A percentile compares a stretch with the other conserved stretches of the same genome.
These are phyloP conservation scores for Gnomoniopsis smithogilvyi DNA, from an alignment of 2,329 filamentous ascomycete genomes.

Conservation along the genomic window DNA sequence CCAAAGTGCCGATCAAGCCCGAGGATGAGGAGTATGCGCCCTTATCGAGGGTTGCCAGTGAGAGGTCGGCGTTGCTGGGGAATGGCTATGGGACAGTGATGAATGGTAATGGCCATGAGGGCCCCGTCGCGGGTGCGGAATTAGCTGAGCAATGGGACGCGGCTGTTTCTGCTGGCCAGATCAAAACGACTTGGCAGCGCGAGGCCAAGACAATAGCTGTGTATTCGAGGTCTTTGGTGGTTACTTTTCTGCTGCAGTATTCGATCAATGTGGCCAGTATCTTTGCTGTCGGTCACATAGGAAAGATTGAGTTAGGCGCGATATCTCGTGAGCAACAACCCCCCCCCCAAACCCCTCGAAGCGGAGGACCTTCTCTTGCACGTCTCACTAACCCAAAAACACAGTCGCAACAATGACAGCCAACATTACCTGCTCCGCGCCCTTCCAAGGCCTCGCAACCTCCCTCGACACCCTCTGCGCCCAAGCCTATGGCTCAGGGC, in stretches of 20 bases:
- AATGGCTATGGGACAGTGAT: slow-evolving; percentile 23
- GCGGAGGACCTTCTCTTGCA: no score
- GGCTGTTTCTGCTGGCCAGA: slow-evolving; percentile 74
- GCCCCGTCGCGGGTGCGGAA: slow-evolving; percentile 48
- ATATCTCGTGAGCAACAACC: slow-evolving; percentile 45
- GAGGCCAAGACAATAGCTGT: slow-evolving; percentile 77
- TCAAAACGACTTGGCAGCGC: slow-evolving; percentile 87
- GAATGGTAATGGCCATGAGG: slow-evolving; percentile 25
- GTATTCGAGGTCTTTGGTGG: slow-evolving; percentile 68
- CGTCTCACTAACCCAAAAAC: background rate
- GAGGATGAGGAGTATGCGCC: slow-evolving; percentile 36
- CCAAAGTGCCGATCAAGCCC: slow-evolving; percentile 42
- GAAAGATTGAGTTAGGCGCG: slow-evolving; percentile 66
- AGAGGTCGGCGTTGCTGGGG: slow-evolving; percentile 39
- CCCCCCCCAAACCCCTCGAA: no score
- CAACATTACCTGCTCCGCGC: slow-evolving; percentile 73
- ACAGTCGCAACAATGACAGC: slow-evolving; percentile 71
- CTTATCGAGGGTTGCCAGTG: slow-evolving; percentile 60
- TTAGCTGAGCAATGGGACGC: slow-evolving; percentile 79
- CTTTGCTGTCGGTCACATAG: slow-evolving; percentile 73
- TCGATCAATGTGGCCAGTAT: slow-evolving; percentile 80
- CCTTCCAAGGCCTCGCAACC: slow-evolving; percentile 83
- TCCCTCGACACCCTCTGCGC: slow-evolving; percentile 89
- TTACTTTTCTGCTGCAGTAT: slow-evolving; percentile 78
- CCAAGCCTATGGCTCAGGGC: slow-evolving; percentile 89